phyloP scores from a whole-genome alignment of 2,329 filamentous ascomycete genomes.

The Fusarium sp. region DNA sequence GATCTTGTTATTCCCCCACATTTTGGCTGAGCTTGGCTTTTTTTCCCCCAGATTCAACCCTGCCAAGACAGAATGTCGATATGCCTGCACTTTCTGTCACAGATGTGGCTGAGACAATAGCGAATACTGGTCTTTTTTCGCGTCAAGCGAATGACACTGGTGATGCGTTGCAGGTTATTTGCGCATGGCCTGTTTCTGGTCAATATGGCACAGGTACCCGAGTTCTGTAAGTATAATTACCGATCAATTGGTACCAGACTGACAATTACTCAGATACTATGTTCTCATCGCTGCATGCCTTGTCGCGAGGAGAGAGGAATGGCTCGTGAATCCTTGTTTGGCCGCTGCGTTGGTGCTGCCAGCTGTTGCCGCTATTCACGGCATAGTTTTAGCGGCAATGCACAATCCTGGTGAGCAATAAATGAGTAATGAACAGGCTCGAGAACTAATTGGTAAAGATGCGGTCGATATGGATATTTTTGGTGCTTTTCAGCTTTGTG shows the following conservation, averaged over 20 bases:
- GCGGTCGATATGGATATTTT: constrained; percentile 77
- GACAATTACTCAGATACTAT: constrained; percentile 64
- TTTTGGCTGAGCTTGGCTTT: background rate
- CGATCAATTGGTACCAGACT: background rate
- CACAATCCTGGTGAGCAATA: constrained; percentile 66
- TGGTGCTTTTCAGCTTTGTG: constrained; percentile 74
- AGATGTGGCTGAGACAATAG: background rate
- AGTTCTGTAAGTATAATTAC: constrained; percentile 56
- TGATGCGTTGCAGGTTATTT: constrained; percentile 58
- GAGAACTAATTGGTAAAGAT: constrained; percentile 50
- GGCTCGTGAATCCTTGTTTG: constrained; percentile 72
- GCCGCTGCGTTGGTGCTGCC: constrained; percentile 73
- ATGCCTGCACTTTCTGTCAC: constrained; percentile 14
- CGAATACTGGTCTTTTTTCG: background rate
- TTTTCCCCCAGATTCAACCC: background rate
- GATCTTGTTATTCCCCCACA: constrained; percentile 1
- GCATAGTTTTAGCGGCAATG: constrained; percentile 68
- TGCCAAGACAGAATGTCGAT: constrained; percentile 18
- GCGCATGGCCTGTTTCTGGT: constrained; percentile 67
- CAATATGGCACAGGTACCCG: constrained; percentile 68
- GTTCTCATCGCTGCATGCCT: constrained; percentile 72
- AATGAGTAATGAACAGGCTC: rapidly evolving
- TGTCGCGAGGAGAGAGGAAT: constrained; percentile 69
- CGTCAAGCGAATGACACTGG: background rate
- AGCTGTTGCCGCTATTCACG: constrained; percentile 72